These are phyloP conservation scores for Diaporthe caulivora DNA, from an alignment of 2,329 filamentous ascomycete species.

Conservation along the genomic window DNA sequence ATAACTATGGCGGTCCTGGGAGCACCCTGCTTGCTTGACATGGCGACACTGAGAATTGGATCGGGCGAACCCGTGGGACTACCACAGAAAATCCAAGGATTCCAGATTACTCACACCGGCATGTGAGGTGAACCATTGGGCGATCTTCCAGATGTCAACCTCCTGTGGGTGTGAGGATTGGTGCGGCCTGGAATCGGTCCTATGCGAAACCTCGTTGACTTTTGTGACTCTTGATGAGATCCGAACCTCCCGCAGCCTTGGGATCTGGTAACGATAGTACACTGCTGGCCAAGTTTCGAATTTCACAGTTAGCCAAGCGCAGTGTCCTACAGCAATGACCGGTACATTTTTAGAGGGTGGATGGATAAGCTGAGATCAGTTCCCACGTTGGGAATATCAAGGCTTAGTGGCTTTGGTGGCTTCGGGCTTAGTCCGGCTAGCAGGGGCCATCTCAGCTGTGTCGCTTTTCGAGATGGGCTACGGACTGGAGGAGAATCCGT, in stretches of 20 bases:
- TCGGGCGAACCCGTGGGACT: neutral
- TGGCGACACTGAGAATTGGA: neutral
- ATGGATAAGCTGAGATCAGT: neutral
- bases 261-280: neutral
- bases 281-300: neutral
- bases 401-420: conserved; percentile 6
- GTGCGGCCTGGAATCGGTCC: neutral
- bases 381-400: neutral
- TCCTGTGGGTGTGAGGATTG: neutral
- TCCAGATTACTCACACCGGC: neutral
- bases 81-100: neutral
- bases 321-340: neutral
- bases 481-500: neutral
- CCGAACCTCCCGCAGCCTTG: neutral
- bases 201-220: neutral
- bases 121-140: neutral
- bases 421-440: neutral
- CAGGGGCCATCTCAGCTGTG: conserved; percentile 1
- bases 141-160: neutral
- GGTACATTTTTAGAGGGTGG: neutral
- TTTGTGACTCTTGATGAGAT: neutral
- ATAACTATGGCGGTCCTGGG: conserved; percentile 36
- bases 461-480: neutral
- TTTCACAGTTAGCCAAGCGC: neutral
- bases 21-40: conserved; percentile 11